These are phyloP conservation scores for Daldinia grandis DNA, from an alignment of 495 filamentous ascomycete species.

Conservation along the genomic window DNA sequence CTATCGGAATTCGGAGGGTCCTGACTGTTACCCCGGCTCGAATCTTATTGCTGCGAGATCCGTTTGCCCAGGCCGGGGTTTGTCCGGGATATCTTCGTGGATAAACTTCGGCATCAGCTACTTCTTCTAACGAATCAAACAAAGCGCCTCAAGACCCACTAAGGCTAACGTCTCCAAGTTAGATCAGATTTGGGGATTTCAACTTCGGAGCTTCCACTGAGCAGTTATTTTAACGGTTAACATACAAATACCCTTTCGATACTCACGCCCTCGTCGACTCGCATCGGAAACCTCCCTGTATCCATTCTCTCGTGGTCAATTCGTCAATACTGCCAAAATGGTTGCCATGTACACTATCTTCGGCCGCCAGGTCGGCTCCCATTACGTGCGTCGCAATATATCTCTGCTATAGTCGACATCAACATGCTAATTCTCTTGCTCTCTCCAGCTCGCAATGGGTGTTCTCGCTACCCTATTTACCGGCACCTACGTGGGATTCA, in stretches of 20 bases:
- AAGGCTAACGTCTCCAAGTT: slow-evolving; percentile 16
- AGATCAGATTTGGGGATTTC: slow-evolving; percentile 39
- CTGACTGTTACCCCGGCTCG: slow-evolving; percentile 1
- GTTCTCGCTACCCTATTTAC: slow-evolving; percentile 75
- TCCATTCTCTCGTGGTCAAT: slow-evolving; percentile 40
- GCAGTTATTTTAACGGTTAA: slow-evolving; percentile 43
- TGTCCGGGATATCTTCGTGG: slow-evolving; percentile 12
- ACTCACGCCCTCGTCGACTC: slow-evolving; percentile 44
- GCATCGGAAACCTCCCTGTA: slow-evolving; percentile 19
- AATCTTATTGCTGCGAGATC: neutral
- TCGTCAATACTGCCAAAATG: slow-evolving; percentile 71
- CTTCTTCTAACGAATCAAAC: slow-evolving; percentile 8
- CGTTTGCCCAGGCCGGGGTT: slow-evolving; percentile 4
- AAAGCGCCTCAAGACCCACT: slow-evolving; percentile 3
- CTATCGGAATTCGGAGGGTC: slow-evolving; percentile 30
- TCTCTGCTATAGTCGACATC: neutral
- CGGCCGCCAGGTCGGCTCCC: slow-evolving; percentile 92
- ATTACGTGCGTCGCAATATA: slow-evolving; percentile 73
- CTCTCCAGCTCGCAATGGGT: slow-evolving; percentile 80
- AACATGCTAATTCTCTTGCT: slow-evolving; percentile 39
- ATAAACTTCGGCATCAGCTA: slow-evolving; percentile 23
- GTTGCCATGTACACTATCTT: slow-evolving; percentile 83
- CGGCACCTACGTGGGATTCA: slow-evolving; percentile 60
- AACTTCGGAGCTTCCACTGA: slow-evolving; percentile 40
- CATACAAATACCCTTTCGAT: slow-evolving; percentile 29